Conservation (phyloP, 2,329 filamentous ascomycete genomes). For the Colletotrichum graminicola region DNA sequence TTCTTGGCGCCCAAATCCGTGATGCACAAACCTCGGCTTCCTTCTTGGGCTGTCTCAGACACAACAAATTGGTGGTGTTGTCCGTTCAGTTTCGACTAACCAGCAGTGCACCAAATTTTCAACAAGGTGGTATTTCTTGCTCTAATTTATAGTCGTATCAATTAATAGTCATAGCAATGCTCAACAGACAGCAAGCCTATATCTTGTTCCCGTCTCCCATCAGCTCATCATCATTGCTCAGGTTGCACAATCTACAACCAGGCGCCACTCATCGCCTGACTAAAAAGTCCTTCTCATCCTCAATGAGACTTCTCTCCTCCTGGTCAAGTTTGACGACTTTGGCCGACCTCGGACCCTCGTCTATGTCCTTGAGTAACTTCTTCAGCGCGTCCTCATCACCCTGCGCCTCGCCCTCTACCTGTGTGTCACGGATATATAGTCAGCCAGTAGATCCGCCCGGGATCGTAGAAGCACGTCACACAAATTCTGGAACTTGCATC, state of each 20-base stretch:
- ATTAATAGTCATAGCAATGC: too few species aligned
- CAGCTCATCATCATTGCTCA: too few species aligned
- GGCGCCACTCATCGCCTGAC: conserved; percentile 55
- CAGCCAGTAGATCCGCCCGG: not conserved
- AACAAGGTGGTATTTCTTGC: not conserved
- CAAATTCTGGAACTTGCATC: not conserved
- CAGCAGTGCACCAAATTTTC: too few species aligned
- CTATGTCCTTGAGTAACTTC: conserved; percentile 79
- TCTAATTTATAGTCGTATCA: not conserved
- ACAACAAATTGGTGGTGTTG: not conserved
- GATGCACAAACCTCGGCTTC: not conserved
- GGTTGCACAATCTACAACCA: not conserved
- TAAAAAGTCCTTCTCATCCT: conserved; percentile 76
- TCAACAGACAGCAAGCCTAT: too few species aligned
- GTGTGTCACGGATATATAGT: conserved; percentile 45
- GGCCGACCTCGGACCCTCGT: conserved; percentile 79
- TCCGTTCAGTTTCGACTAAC: not conserved
- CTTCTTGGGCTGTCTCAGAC: not conserved
- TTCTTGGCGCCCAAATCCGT: not conserved
- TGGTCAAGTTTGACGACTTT: conserved; percentile 81
- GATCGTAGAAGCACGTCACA: not conserved
- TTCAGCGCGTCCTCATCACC: conserved; percentile 74
- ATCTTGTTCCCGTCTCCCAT: not conserved
- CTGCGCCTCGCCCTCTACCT: conserved; percentile 94
- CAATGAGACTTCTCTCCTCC: conserved; percentile 72